phyloP scores from a whole-genome alignment of 805 yeast genomes.

The Nakazawaea siamensis region DNA sequence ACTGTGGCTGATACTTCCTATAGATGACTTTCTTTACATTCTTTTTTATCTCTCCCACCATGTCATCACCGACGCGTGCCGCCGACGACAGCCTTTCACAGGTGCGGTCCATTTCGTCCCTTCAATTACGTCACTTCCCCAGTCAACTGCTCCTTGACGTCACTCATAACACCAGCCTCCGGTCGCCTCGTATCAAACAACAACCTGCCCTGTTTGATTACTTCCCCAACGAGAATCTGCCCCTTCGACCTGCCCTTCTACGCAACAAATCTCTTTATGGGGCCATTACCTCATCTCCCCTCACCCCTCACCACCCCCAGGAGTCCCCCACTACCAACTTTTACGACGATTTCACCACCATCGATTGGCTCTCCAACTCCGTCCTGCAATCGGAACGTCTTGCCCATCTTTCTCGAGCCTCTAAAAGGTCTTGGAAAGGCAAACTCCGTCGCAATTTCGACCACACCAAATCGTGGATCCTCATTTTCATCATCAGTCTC shows the following conservation, averaged over 20 bases:
- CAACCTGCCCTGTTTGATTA: neutral
- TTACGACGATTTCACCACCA: slow-evolving; percentile 54
- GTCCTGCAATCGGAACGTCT: slow-evolving; percentile 33
- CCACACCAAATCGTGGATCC: slow-evolving; percentile 38
- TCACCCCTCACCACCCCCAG: neutral
- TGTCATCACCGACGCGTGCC: neutral
- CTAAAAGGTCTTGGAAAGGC: slow-evolving; percentile 10
- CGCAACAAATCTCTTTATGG: neutral
- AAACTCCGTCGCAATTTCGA: slow-evolving; percentile 22
- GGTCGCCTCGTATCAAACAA: slow-evolving; percentile 1
- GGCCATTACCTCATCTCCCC: neutral
- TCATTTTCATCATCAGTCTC: slow-evolving; percentile 37
- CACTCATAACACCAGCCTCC: slow-evolving; percentile 2
- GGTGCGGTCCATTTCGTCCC: slow-evolving; percentile 1
- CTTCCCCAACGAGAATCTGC: neutral
- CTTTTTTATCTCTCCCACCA: too few species aligned
- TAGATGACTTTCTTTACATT: too few species aligned
- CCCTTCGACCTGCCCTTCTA: neutral
- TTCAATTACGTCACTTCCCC: slow-evolving; percentile 2
- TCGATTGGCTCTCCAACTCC: slow-evolving; percentile 49
- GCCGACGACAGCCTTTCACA: neutral
- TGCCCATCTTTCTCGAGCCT: slow-evolving; percentile 26
- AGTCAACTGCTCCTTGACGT: neutral
- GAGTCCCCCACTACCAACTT: slow-evolving; percentile 18
- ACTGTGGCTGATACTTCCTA: too few species aligned